Conservation (phyloP, 768 basidiomycete species). For the Phanerochaete carnosa region DNA sequence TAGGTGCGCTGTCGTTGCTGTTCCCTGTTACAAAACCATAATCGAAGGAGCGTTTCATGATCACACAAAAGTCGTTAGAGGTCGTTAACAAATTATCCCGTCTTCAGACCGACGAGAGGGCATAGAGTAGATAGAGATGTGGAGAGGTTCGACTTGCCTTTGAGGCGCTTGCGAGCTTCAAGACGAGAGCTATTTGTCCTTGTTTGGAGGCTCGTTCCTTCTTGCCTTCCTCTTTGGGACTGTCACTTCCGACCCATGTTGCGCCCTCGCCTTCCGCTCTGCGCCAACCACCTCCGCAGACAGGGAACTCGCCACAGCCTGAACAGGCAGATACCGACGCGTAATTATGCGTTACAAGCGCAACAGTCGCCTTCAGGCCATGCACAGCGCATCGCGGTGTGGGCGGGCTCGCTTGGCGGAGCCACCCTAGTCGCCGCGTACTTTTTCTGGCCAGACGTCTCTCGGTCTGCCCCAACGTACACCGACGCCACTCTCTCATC, state of each 20-base stretch:
- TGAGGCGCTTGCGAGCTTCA: background rate
- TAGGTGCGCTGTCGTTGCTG: conserved; percentile 3
- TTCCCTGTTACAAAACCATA: conserved; percentile 15
- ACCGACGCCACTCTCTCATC: conserved; percentile 25
- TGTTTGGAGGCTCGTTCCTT: background rate
- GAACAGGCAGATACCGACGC: background rate
- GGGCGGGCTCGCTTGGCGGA: conserved; percentile 31
- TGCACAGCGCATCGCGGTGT: conserved; percentile 17
- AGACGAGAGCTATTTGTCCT: background rate
- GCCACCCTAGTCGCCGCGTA: conserved; percentile 44
- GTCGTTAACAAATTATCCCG: conserved; percentile 11
- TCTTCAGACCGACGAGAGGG: background rate
- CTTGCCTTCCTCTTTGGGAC: background rate
- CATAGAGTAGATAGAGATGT: conserved; percentile 5
- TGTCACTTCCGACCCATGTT: background rate
- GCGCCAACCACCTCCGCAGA: background rate
- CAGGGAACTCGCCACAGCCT: background rate
- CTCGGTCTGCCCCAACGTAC: conserved; percentile 42
- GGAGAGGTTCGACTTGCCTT: background rate
- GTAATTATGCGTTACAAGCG: background rate
- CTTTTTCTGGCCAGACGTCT: conserved; percentile 48
- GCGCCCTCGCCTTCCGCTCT: background rate
- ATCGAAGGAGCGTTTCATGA: conserved; percentile 20
- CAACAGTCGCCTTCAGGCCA: background rate
- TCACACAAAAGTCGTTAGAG: conserved; percentile 10